Percentiles rank a stretch among this genome's conserved stretches.
Conservation (phyloP, 139 green algal genomes). For the Diplosphaera chodatii region DNA sequence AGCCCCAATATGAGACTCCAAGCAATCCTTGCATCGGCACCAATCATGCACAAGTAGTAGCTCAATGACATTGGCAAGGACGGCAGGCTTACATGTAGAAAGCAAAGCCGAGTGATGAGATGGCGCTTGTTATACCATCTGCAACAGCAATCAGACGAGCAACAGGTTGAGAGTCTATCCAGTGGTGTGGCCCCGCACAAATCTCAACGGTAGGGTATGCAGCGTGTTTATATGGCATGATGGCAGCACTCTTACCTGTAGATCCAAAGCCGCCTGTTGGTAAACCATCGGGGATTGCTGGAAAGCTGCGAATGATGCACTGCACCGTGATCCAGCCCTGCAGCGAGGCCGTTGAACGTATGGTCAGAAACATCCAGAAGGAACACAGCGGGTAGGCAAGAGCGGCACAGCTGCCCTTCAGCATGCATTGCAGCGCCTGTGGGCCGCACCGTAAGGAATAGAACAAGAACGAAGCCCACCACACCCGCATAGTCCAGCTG, state of each 20-base stretch:
- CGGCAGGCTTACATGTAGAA: constrained; percentile 5
- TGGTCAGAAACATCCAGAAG: no score
- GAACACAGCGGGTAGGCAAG: no score
- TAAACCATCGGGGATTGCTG: background rate
- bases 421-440: no score
- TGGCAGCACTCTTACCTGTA: background rate
- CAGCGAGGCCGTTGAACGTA: background rate
- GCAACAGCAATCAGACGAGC: background rate
- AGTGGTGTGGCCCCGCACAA: no score
- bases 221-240: no score
- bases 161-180: no score
- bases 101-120: constrained; percentile 7
- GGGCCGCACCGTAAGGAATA: background rate
- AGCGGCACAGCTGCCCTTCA: no score
- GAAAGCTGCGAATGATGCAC: background rate
- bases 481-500: constrained; percentile 8
- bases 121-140: background rate
- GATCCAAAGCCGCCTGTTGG: background rate
- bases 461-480: constrained; percentile 3
- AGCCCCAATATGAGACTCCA: no score
- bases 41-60: no score
- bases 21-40: no score
- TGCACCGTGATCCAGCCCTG: background rate
- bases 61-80: background rate
- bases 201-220: no score